Conservation (phyloP, 768 basidiomycete species). For the Psilocybe sp. region DNA sequence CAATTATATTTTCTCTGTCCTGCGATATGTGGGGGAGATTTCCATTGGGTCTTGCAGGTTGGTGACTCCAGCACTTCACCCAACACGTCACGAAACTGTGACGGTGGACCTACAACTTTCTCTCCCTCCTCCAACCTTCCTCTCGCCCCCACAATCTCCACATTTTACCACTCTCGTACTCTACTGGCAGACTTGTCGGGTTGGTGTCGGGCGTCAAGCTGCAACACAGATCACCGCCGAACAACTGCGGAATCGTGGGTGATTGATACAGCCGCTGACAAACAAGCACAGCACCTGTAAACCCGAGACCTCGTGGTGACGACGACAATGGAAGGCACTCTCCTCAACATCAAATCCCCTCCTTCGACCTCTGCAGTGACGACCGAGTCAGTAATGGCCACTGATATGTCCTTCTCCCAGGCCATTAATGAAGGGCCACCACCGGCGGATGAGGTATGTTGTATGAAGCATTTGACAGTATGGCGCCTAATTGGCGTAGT, state of each 20-base stretch:
- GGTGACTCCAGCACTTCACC: too few relatives aligned
- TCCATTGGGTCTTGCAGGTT: too few relatives aligned
- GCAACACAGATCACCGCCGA: background rate
- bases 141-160: too few relatives aligned
- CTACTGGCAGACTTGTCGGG: too few relatives aligned
- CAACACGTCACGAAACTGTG: too few relatives aligned
- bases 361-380: slow-evolving; percentile 48
- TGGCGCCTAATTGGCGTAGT: slow-evolving; percentile 26
- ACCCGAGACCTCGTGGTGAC: slow-evolving; percentile 9
- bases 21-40: too few relatives aligned
- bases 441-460: slow-evolving; percentile 38
- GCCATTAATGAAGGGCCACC: slow-evolving; percentile 28
- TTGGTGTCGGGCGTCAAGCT: background rate
- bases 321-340: slow-evolving; percentile 15
- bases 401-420: slow-evolving; percentile 46
- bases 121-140: too few relatives aligned
- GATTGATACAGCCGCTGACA: slow-evolving; percentile 5
- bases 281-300: slow-evolving; percentile 7
- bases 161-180: too few relatives aligned
- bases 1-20: too few relatives aligned
- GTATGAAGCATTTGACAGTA: background rate
- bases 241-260: background rate
- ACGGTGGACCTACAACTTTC: too few relatives aligned
- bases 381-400: slow-evolving; percentile 42
- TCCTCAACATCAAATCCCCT: slow-evolving; percentile 47